Conservation (phyloP, 2,329 filamentous ascomycete genomes). For the Spiromastix sp. region DNA sequence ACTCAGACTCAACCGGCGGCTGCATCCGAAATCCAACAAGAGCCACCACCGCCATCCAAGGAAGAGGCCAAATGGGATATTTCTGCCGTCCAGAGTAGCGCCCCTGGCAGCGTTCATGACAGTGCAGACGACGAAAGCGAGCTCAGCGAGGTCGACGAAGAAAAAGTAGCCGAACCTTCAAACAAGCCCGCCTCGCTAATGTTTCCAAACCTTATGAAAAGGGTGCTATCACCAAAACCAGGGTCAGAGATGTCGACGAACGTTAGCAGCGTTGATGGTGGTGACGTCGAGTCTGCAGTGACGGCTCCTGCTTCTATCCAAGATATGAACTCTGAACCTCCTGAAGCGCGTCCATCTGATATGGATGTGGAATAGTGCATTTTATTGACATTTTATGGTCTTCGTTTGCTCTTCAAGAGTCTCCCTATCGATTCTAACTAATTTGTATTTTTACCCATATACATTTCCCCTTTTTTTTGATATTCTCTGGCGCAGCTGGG, state of each 20-base stretch:
- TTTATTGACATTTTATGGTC: not conserved
- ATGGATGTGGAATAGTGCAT: conserved; percentile 1
- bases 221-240: conserved; percentile 11
- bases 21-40: conserved; percentile 7
- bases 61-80: conserved; percentile 35
- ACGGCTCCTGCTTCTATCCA: conserved; percentile 5
- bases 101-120: conserved; percentile 51
- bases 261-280: conserved; percentile 8
- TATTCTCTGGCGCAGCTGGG: no score
- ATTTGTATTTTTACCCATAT: not conserved
- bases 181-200: conserved; percentile 2
- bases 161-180: conserved; percentile 15
- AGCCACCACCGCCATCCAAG: conserved; percentile 32
- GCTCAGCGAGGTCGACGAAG: conserved; percentile 52
- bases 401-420: not conserved
- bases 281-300: conserved; percentile 8
- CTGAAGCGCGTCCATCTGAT: not conserved
- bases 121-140: conserved; percentile 61
- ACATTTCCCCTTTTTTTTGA: no score
- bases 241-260: conserved; percentile 10
- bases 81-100: conserved; percentile 38
- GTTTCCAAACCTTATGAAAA: conserved; percentile 9
- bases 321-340: conserved; percentile 6
- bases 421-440: not conserved
- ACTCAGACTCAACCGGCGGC: no score